Conservation (phyloP, 495 filamentous ascomycete genomes). For the Penicillium arizonense region DNA sequence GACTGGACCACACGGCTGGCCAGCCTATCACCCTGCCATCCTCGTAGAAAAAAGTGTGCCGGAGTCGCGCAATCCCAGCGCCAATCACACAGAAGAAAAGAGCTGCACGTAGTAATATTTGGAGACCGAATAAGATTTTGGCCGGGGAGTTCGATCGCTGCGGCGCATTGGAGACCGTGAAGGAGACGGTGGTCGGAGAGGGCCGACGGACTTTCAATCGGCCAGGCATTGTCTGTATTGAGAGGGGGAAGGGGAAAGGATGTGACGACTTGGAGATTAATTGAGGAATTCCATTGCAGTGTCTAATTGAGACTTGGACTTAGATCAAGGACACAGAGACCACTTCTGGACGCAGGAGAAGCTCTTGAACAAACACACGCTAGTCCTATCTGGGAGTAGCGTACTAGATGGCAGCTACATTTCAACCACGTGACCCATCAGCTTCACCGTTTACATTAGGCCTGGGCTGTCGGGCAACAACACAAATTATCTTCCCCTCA, state of each 20-base stretch:
- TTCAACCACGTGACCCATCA: slow-evolving; percentile 26
- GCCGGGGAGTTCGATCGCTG: slow-evolving; percentile 54
- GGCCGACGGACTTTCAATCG: slow-evolving; percentile 68
- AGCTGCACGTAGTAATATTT: slow-evolving; percentile 49
- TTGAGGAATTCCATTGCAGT: background rate
- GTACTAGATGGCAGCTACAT: slow-evolving; percentile 2
- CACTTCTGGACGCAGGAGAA: slow-evolving; percentile 8
- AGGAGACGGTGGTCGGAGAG: slow-evolving; percentile 82
- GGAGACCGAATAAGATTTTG: slow-evolving; percentile 49
- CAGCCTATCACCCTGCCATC: slow-evolving; percentile 24
- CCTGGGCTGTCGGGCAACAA: slow-evolving; percentile 17
- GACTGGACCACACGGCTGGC: slow-evolving; percentile 35
- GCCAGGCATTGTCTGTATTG: slow-evolving; percentile 34
- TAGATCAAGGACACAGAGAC: background rate
- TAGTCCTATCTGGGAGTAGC: slow-evolving; percentile 21
- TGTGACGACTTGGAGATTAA: background rate
- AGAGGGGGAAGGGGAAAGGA: background rate
- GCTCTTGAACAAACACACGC: slow-evolving; percentile 9
- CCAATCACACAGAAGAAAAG: slow-evolving; percentile 41
- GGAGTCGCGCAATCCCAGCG: slow-evolving; percentile 38
- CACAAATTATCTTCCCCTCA: slow-evolving; percentile 10
- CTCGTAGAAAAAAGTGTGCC: slow-evolving; percentile 22
- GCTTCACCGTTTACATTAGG: slow-evolving; percentile 16
- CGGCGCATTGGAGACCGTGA: slow-evolving; percentile 75
- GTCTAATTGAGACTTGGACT: background rate